Base-by-base conservation (phyloP, 2,329 filamentous ascomycete genomes). In the Paraphoma sp. region DNA sequence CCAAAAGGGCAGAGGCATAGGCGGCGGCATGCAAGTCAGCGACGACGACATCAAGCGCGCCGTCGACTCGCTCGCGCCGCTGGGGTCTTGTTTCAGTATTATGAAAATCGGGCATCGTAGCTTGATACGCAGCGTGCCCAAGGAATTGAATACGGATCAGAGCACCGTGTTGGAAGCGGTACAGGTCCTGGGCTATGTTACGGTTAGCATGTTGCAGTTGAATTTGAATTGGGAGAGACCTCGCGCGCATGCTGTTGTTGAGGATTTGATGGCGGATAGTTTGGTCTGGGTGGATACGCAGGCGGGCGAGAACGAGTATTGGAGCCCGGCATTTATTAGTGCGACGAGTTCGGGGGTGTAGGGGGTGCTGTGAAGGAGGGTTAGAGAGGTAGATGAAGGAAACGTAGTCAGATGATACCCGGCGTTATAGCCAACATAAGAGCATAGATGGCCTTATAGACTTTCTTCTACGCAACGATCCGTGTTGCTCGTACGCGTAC, bases 221-320 rank as follows among this genome's bases (percentile, higher is more conserved):
- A 99, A 99, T 74, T 79, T 99, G 29, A 84, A 83, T 14, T 99
- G 95, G 95, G 89, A 94, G 64, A 82, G 86, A 44, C 90, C 93
- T 6, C 84, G 95, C 62, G 91, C 92, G n/a, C 85, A 90, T 73
- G 97, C 95, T 0, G 93, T 94, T 1, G 85, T 98, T 49, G 92
- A 97, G 60, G 95, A 99, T 76, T 80, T 99, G 33, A 83, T 98
- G 49, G 88, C 89, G 0, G 92, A 96, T 69, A 92, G 93, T 50
- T 86, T 99, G 81, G 86, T 99, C 12, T 99, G 95, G 95, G 87
- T 98, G 6, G 95, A 99, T 77, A 87, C 86, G 64, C 93, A 97
- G 79, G 88, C 83, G 33, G 83, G 86, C 8, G 94, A 98, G 79
- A 93, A 89, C 76, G 93, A 98, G 77, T 99, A 97, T 70, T 99